Evolutionary conservation across 176 grass and related monocot genomes (phyloP).

Genomic region (Saccharum officinarum): DNA sequence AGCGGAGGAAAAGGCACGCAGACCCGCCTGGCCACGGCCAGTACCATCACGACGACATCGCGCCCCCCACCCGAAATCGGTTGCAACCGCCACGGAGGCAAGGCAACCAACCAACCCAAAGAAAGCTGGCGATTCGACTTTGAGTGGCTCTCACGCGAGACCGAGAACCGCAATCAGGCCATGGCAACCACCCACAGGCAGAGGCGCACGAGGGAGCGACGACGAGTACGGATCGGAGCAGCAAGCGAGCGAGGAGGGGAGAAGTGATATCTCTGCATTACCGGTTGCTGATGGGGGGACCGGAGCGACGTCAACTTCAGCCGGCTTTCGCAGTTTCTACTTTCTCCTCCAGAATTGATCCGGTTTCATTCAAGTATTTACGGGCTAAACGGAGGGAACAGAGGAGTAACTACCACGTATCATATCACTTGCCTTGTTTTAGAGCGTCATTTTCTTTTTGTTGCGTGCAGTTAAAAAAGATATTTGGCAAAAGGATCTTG

Average conservation of each 20-base stretch:
- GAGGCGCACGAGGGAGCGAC: conserved; percentile 9
- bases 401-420: neutral
- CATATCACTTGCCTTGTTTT: neutral
- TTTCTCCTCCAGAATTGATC: neutral
- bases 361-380: neutral
- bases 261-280: conserved; percentile 9
- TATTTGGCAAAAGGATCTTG: neutral
- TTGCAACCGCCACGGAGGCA: conserved; percentile 35
- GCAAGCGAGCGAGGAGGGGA: neutral
- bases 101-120: neutral
- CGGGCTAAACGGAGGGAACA: neutral
- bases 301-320: neutral
- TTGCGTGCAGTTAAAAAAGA: neutral
- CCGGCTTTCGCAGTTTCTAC: neutral
- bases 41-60: neutral
- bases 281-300: neutral
- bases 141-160: conserved; percentile 53
- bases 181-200: neutral
- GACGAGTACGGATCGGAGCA: conserved; percentile 23
- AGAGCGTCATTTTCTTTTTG: neutral
- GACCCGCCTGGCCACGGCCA: neutral
- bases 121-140: conserved; percentile 27
- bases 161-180: conserved; percentile 21
- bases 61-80: conserved; percentile 25
- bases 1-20: neutral